Evolutionary conservation across 2,329 filamentous ascomycete genomes (phyloP), one percentile per base, ranked within the genome.

Genomic region (Talaromyces piceae): DNA sequence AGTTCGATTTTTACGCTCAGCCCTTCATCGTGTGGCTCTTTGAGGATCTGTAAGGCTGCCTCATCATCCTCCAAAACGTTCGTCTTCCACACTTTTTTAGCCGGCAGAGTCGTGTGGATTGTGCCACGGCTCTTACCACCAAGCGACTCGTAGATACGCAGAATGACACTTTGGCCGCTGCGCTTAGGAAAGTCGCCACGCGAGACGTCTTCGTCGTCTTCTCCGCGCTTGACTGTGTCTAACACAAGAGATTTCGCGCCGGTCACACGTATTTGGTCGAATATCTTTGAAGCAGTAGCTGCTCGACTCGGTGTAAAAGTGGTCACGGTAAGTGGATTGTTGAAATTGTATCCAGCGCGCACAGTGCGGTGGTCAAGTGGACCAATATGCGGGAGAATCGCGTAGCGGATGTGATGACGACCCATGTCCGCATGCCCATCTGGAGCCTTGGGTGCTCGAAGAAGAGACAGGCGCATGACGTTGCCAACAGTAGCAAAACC

Each of bases 391-490:
- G 91, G 91, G 59, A 96, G 76, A 58, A 97, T 90, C 20, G 88
- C 91, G 80, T 91, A 97, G 55, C 87, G 84, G 59, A 96, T 94
- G 56, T 78, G 78, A 67, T 97, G 91, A 39, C 77, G 79, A 49
- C 89, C 91, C 90, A 97, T 96, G 66, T 97, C 91, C 37, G 91
- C 91, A 62, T 95, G 85, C 5, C 83, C 90, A 67, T 97, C 91
- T 0, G 91, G 91, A 0, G 91, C 91, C 67, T 97, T 97, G 20
- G 91, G 87, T 5, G 90, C 84, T 37, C 91, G 84, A 16, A 96
- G 79, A 18, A 97, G 78, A 12, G 86, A 91, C 8, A 97, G 76
- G 4, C 91, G 83, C 91, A 97, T 97, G 50, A 90, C 68, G 64
- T 87, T 93, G 41, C 91, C 91, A 44, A 80, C 82, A 12, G 90